Evolutionary conservation across 108 stramenopile species (phyloP).

Genomic region (Cyclostephanos invisitatus): DNA sequence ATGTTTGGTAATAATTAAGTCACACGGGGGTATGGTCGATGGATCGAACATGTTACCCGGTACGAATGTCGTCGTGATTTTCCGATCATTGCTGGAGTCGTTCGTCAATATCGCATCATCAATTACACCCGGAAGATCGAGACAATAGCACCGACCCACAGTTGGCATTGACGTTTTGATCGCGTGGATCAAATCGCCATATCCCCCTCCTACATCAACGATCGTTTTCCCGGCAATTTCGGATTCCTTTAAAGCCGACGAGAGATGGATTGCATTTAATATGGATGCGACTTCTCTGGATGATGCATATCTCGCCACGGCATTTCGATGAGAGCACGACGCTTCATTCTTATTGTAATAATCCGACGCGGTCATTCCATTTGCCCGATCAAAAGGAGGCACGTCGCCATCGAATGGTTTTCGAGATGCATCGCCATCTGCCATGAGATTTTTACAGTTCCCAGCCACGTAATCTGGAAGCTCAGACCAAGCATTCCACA

Average conservation of each 20-base stretch:
- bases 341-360: constrained; percentile 32
- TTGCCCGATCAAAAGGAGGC: constrained; percentile 45
- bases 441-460: background rate
- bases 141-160: constrained; percentile 35
- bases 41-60: constrained; percentile 46
- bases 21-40: constrained; percentile 44
- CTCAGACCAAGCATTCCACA: constrained; percentile 52
- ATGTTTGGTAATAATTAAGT: constrained; percentile 48
- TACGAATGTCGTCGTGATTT: constrained; percentile 14
- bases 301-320: constrained; percentile 45
- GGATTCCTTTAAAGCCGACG: constrained; percentile 25
- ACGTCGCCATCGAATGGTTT: background rate
- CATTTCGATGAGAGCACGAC: constrained; percentile 37
- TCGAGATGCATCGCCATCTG: background rate
- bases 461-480: constrained; percentile 40
- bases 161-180: constrained; percentile 23
- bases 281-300: constrained; percentile 43
- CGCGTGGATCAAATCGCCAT: constrained; percentile 39
- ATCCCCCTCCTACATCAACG: constrained; percentile 47
- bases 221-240: constrained; percentile 31
- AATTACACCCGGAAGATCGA: constrained; percentile 46
- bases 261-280: constrained; percentile 22
- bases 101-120: constrained; percentile 27
- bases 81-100: background rate
- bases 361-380: constrained; percentile 43